Evolutionary conservation across 202 grass and related monocot genomes (phyloP).

Genomic region (Zizania palustris): DNA sequence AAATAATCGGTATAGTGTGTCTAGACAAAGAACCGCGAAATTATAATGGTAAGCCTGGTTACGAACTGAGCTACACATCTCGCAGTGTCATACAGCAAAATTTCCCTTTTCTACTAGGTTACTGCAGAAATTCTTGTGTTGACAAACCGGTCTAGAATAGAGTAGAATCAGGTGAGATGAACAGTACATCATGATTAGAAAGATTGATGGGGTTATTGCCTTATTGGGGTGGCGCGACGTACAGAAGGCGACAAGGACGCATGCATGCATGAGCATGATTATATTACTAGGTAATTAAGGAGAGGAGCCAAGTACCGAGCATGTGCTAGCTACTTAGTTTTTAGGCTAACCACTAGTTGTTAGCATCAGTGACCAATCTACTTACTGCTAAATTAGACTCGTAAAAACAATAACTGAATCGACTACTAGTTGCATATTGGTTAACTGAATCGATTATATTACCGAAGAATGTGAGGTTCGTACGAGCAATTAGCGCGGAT

Average conservation of each 20-base stretch:
- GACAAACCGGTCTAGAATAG: background rate
- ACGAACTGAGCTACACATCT: no score
- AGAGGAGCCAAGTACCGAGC: slow-evolving; percentile 39
- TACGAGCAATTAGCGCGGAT: slow-evolving; percentile 48
- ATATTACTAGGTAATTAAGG: background rate
- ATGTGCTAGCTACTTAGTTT: background rate
- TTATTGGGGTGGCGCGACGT: background rate
- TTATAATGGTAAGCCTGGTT: no score
- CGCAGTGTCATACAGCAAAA: no score
- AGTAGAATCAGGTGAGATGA: background rate
- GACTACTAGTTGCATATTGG: no score
- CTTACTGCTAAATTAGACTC: no score
- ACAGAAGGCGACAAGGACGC: slow-evolving; percentile 24
- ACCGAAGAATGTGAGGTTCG: slow-evolving; percentile 31
- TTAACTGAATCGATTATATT: slow-evolving; percentile 5
- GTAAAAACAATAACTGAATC: no score
- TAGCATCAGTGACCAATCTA: no score
- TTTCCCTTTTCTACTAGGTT: no score
- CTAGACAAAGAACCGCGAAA: no score
- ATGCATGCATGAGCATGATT: slow-evolving; percentile 46
- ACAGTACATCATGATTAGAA: slow-evolving; percentile 18
- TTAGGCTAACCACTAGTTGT: no score
- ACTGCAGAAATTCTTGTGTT: no score
- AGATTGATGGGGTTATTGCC: slow-evolving; percentile 11
- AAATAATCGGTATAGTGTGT: no score